Conservation (phyloP, 1,284 basidiomycete species). For the Neotropicomus parvogracilis region DNA sequence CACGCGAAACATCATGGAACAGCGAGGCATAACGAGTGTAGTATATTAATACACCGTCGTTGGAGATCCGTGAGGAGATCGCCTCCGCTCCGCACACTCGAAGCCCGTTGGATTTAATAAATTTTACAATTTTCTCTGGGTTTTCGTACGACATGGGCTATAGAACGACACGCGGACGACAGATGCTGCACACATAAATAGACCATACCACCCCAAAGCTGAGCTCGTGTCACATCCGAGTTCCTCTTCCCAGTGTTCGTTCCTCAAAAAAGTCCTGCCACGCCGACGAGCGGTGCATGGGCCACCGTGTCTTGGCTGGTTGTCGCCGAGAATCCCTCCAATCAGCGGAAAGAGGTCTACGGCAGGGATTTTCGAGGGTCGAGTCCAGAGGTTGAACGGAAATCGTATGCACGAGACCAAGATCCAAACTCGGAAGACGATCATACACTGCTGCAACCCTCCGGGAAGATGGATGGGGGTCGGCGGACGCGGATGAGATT, state of each 20-base stretch:
- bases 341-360: not conserved
- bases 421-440: slow-evolving; percentile 12
- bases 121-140: slow-evolving; percentile 16
- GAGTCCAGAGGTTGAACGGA: slow-evolving; percentile 1
- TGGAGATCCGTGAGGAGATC: too few relatives aligned
- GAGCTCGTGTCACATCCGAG: slow-evolving; percentile 13
- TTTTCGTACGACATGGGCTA: slow-evolving; percentile 16
- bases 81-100: too few relatives aligned
- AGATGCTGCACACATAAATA: slow-evolving; percentile 9
- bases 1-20: too few relatives aligned
- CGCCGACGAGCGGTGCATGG: not conserved
- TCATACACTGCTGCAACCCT: slow-evolving; percentile 10
- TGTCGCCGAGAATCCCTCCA: not conserved
- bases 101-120: not conserved
- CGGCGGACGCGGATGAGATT: slow-evolving; percentile 5
- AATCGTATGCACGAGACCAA: slow-evolving; percentile 12
- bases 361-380: not conserved
- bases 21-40: too few relatives aligned
- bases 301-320: slow-evolving; percentile 1
- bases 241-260: not conserved
- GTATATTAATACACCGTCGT: too few relatives aligned
- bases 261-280: not conserved
- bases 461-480: not conserved
- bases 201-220: slow-evolving; percentile 10
- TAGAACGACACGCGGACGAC: slow-evolving; percentile 8